Evolutionary conservation across 2,329 filamentous ascomycete species (phyloP).

Genomic region (Didymella sp.): DNA sequence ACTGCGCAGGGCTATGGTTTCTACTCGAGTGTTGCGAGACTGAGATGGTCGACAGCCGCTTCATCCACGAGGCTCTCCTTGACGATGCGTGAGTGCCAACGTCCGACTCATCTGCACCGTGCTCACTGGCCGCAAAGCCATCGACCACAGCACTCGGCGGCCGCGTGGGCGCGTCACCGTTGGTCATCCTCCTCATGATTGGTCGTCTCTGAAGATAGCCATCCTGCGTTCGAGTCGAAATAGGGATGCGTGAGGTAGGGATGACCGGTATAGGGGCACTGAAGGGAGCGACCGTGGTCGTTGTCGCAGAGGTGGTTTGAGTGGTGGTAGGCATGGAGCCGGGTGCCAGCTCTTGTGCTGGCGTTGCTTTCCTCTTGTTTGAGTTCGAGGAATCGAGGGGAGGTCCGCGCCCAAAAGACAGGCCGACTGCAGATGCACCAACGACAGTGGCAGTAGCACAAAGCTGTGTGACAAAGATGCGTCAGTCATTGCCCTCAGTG

Average conservation of each 20-base stretch:
- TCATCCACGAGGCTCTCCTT: constrained; percentile 70
- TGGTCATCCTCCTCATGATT: constrained; percentile 46
- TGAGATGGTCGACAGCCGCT: constrained; percentile 71
- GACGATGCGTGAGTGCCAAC: constrained; percentile 37
- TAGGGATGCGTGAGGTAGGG: constrained; percentile 36
- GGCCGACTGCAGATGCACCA: constrained; percentile 65
- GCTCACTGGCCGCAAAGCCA: constrained; percentile 27
- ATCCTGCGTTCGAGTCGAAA: constrained; percentile 40
- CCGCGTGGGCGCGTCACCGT: constrained; percentile 33
- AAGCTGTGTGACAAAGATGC: constrained; percentile 57
- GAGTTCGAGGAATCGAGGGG: constrained; percentile 38
- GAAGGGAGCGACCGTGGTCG: constrained; percentile 31
- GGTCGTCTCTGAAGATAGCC: constrained; percentile 36
- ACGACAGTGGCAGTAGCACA: constrained; percentile 68
- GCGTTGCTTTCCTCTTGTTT: constrained; percentile 51
- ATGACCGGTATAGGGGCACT: constrained; percentile 34
- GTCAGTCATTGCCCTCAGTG: constrained; percentile 47
- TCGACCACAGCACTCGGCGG: constrained; percentile 29
- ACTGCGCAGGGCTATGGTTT: constrained; percentile 69
- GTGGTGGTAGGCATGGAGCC: constrained; percentile 39
- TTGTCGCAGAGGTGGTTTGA: constrained; percentile 36
- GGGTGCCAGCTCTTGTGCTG: constrained; percentile 41
- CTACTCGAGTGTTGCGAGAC: constrained; percentile 69
- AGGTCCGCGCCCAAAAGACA: constrained; percentile 63
- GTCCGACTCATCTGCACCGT: constrained; percentile 38